Evolutionary conservation across 148 eudicot species (phyloP), one percentile per base, ranked within the genome.

Genomic region (Rhododendron ferrugineum): DNA sequence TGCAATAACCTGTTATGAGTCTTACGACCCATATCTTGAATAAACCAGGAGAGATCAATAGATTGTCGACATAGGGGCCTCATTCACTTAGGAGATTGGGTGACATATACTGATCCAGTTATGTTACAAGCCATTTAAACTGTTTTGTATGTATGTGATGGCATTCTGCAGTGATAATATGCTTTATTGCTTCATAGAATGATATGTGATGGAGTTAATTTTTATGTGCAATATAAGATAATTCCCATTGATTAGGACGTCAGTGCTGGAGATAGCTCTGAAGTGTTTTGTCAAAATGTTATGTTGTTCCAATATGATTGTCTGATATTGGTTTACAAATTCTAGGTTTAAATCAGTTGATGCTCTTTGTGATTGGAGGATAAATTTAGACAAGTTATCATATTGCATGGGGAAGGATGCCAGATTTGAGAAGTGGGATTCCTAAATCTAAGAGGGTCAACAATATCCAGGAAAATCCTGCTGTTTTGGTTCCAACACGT

Each of bases 321-420:
- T 49, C 32, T 54, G 9, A 47, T 49, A 37, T 70, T 28, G 32
- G 37, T 64, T 66, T 32, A 36, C 28, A 44, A 28, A 11, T 72
- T 22, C 70, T 40, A 70, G 42, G 50, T 56, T 56, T 54, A 80
- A 16, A 30, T 50, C 11, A 73, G 6, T 72, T 54, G n/a, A 40
- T 22, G 47, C 62, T 37, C 10, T 58, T 84, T 16, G 44, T 16
- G 66, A 40, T 60, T 30, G 32, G 64, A 81, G 85, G 70, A 83
- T 52, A 87, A 36, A 83, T 49, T 73, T 30, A 52, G 64, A 11
- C 44, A 62, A 79, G 84, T n/a, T 86, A 66, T 64, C 20, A 81
- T 84, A 26, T 84, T 86, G 88, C 85, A 88, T 88, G 90, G 90
- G 83, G 80, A 84, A 88, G 78, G 86, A 88, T 88, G 90, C 88